Evolutionary conservation across 176 grass and related monocot genomes (phyloP).

Genomic region (Raddia distichophylla): DNA sequence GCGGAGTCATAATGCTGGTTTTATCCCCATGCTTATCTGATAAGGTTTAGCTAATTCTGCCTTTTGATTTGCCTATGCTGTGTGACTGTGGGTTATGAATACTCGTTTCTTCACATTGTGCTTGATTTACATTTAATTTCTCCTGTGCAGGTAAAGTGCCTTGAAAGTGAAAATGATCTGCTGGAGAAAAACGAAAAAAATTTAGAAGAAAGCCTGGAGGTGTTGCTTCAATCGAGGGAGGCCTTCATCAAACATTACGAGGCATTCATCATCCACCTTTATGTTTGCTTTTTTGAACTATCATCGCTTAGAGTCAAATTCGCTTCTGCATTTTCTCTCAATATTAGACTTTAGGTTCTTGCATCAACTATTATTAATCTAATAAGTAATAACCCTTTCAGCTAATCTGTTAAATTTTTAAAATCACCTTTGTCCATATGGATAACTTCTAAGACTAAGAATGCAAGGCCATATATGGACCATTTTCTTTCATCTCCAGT

Average conservation of each 20-base stretch:
- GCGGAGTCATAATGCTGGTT: neutral
- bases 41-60: neutral
- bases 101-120: neutral
- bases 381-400: neutral
- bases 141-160: conserved; percentile 65
- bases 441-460: neutral
- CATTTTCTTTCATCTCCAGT: neutral
- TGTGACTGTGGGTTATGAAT: neutral
- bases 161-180: conserved; percentile 75
- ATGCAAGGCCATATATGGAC: neutral
- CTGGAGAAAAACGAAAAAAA: conserved; percentile 67
- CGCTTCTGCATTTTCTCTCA: neutral
- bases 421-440: neutral
- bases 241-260: conserved; percentile 71
- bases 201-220: conserved; percentile 68
- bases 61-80: neutral
- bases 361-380: neutral
- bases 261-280: conserved; percentile 39
- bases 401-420: neutral
- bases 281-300: neutral
- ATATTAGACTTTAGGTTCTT: neutral
- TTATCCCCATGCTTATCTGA: neutral
- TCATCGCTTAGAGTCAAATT: conserved; percentile 9
- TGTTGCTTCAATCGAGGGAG: conserved; percentile 75
- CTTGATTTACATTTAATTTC: neutral